Percentiles rank a stretch among this genome's conserved stretches.
Conservation (phyloP, 2,329 filamentous ascomycete species). For the Trichoderma polysporum region DNA sequence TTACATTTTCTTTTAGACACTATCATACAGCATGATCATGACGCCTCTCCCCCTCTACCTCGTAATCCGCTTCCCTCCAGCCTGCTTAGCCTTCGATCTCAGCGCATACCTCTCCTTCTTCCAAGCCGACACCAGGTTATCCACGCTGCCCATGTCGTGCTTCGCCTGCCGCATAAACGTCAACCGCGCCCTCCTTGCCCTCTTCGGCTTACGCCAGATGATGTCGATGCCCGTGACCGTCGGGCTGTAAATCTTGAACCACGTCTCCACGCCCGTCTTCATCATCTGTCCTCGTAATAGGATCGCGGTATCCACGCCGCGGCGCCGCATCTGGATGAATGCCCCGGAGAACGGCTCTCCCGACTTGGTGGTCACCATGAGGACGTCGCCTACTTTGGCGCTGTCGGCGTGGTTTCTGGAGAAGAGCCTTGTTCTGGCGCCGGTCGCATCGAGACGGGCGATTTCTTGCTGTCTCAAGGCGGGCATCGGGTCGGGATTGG, state of each 20-base stretch:
- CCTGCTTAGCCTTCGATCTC: conserved; percentile 36
- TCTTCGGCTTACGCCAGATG: conserved; percentile 80
- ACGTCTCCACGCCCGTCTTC: conserved; percentile 90
- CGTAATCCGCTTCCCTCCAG: conserved; percentile 26
- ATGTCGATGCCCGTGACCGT: conserved; percentile 90
- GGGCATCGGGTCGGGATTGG: conserved; percentile 66
- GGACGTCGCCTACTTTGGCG: conserved; percentile 82
- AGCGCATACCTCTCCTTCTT: conserved; percentile 47
- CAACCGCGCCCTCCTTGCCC: conserved; percentile 80
- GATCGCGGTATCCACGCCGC: conserved; percentile 87
- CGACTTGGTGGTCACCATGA: conserved; percentile 78
- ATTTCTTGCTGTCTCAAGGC: conserved; percentile 69
- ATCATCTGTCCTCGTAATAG: conserved; percentile 84
- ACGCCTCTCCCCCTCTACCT: neutral
- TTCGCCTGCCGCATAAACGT: conserved; percentile 88
- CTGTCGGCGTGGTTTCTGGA: conserved; percentile 72
- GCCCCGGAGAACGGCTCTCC: conserved; percentile 90
- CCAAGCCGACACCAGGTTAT: conserved; percentile 66
- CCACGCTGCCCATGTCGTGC: conserved; percentile 84
- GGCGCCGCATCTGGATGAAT: conserved; percentile 79
- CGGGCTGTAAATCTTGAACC: conserved; percentile 92
- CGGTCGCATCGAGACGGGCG: conserved; percentile 75
- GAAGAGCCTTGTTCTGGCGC: conserved; percentile 80
- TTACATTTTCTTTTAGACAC: conserved; percentile 13
- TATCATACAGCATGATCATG: conserved; percentile 20